Conservation (phyloP, 805 yeast species). For the Millerozyma acaciae region DNA sequence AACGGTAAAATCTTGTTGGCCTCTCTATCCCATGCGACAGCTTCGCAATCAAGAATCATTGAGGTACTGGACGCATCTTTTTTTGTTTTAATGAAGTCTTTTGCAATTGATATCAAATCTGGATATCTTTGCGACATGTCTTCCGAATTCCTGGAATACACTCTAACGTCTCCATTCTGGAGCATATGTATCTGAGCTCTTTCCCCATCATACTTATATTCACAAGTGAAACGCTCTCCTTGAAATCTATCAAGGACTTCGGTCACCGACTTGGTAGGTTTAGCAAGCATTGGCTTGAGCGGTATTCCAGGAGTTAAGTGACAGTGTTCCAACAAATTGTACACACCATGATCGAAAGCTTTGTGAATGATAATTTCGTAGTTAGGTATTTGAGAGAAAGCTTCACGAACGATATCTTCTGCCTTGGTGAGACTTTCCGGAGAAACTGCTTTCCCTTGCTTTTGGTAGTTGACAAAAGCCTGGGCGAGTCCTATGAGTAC, state of each 20-base stretch:
- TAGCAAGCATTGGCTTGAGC: conserved; percentile 95
- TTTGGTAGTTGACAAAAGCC: conserved; percentile 67
- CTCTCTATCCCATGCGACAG: conserved; percentile 93
- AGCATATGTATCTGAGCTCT: conserved; percentile 89
- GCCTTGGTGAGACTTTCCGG: conserved; percentile 55
- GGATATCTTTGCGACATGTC: conserved; percentile 97
- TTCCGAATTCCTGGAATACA: conserved; percentile 93
- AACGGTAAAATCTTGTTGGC: conserved; percentile 83
- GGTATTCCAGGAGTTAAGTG: conserved; percentile 89
- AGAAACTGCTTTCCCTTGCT: conserved; percentile 15
- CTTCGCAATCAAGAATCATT: conserved; percentile 89
- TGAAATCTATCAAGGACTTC: conserved; percentile 89
- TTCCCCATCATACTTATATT: conserved; percentile 97
- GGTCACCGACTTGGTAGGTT: conserved; percentile 91
- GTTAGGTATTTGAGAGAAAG: conserved; percentile 86
- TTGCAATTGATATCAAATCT: conserved; percentile 69
- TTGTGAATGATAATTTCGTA: conserved; percentile 73
- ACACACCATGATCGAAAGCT: conserved; percentile 65
- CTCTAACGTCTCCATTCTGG: conserved; percentile 59
- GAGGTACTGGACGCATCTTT: conserved; percentile 29
- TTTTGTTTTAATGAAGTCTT: conserved; percentile 47
- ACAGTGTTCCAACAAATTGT: conserved; percentile 61
- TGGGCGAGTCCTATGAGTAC: conserved; percentile 81
- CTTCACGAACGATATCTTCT: conserved; percentile 77
- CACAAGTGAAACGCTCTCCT: conserved; percentile 85